A percentile compares a stretch with the other conserved stretches of the same genome.
Evolutionary conservation across 352 stramenopile species (phyloP).

Genomic region (Phytopythium montanum): DNA sequence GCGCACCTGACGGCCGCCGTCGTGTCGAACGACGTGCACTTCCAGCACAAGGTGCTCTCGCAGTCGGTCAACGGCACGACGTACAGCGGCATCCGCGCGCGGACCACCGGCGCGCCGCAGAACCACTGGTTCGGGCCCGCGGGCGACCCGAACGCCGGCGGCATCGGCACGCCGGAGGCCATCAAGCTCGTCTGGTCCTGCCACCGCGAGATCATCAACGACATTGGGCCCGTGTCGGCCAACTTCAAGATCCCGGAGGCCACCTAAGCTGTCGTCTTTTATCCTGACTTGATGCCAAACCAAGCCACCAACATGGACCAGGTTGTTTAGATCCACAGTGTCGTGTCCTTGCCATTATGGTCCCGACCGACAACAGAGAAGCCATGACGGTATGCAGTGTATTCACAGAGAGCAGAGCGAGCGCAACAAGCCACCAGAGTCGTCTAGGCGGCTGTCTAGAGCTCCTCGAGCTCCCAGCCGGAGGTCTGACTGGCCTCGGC

Average conservation of each 20-base stretch:
- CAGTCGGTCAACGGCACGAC: constrained; percentile 99
- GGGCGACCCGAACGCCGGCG: constrained; percentile 94
- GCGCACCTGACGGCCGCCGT: constrained; percentile 97
- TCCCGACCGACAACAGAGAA: not conserved
- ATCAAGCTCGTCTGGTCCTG: constrained; percentile 99
- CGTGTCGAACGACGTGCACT: constrained; percentile 96
- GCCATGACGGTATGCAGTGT: not conserved
- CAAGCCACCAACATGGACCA: not conserved
- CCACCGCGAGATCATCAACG: constrained; percentile 97
- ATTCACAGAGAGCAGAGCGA: not conserved
- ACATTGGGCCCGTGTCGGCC: constrained; percentile 70
- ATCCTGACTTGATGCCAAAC: not conserved
- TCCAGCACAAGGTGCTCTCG: constrained; percentile 92
- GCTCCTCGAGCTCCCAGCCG: constrained; percentile 79
- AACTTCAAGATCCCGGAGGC: constrained; percentile 83
- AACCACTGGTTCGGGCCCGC: constrained; percentile 97
- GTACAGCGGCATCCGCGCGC: constrained; percentile 94
- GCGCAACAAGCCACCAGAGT: not conserved
- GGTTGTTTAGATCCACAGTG: not conserved
- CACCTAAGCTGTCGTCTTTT: constrained; percentile 48
- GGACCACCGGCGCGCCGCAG: constrained; percentile 94
- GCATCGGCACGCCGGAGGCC: constrained; percentile 97
- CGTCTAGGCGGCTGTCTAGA: constrained; percentile 33
- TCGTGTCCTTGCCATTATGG: not conserved
- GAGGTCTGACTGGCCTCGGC: constrained; percentile 53